Conservation (phyloP, 2,329 filamentous ascomycete genomes). For the Ilyonectria robusta region DNA sequence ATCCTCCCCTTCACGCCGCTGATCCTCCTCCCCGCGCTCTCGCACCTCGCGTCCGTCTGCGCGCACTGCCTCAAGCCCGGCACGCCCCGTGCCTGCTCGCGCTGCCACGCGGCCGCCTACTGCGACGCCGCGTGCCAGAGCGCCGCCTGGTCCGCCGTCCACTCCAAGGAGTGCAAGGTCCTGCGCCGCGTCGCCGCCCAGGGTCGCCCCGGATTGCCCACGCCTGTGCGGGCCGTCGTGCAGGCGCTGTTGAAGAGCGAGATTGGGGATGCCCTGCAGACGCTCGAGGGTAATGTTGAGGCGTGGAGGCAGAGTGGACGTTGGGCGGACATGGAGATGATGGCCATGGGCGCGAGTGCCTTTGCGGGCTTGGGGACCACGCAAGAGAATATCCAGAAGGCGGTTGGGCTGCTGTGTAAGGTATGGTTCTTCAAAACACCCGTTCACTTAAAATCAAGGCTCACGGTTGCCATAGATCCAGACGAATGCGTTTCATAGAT, state of each 20-base stretch:
- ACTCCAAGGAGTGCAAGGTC: conserved; percentile 69
- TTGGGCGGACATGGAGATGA: conserved; percentile 66
- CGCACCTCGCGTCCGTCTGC: conserved; percentile 61
- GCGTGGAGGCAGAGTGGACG: conserved; percentile 53
- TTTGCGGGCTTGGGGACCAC: conserved; percentile 59
- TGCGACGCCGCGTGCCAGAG: conserved; percentile 69
- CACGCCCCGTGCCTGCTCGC: conserved; percentile 61
- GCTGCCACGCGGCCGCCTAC: conserved; percentile 68
- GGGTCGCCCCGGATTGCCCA: conserved; percentile 59
- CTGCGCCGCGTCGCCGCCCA: conserved; percentile 50
- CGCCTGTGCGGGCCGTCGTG: conserved; percentile 67
- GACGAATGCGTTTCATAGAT: conserved; percentile 73
- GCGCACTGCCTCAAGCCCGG: conserved; percentile 61
- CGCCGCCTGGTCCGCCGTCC: conserved; percentile 66
- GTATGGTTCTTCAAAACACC: conserved; percentile 51
- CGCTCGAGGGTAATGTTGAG: conserved; percentile 63
- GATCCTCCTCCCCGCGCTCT: conserved; percentile 63
- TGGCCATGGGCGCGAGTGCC: conserved; percentile 58
- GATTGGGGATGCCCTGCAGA: conserved; percentile 51
- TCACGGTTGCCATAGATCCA: conserved; percentile 61
- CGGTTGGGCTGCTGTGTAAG: conserved; percentile 68
- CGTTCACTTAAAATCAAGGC: not conserved
- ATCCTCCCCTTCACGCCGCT: conserved; percentile 62
- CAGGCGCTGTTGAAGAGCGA: conserved; percentile 62
- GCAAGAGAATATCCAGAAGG: conserved; percentile 55